Evolutionary conservation across 192 early-diverging fungal genomes (phyloP), one percentile per base, ranked within the genome.

Genomic region (Backusella liffmaniae): DNA sequence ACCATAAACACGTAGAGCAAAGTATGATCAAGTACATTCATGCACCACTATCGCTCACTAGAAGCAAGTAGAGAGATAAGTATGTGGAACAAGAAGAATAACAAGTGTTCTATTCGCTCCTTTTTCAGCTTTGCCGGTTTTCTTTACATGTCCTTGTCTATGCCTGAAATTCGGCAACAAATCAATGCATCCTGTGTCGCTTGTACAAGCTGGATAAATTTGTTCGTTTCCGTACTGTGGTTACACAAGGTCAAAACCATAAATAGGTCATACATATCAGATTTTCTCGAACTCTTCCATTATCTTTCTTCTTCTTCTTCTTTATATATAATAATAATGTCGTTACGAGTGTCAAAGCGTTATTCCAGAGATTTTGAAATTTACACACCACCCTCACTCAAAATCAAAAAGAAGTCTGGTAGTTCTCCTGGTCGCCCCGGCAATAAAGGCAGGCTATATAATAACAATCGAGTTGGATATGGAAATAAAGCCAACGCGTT

Each of bases 251-350:
- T 29, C 9, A 62, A 62, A 62, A 26, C 56, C 56, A 62, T 62
- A 62, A 62, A 62, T 62, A 62, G 56, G 56, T 62, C 56, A 62
- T 62, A 29, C 56, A 62, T 13, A 62, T 62, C 56, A 62, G 56
- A 49, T 49, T 49, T 49, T 49, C 18, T 49, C 46, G 46, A 49
- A n/a, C 18, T 49, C 46, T 49, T n/a, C 18, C 13, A 44, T 49
- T n/a, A 5, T 12, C 26, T 8, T 62, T 62, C 26, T 29, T 59
- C 21, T 56, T 23, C 21, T 59, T 59, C 56, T 62, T 62, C 12
- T 10, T 4, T 62, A 62, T 30, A 62, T 3, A 62, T 29, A 62
- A 53, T 53, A 53, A 29, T 3, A 29, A 62, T 62, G 56, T 62
- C 56, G 9, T 29, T 62, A 23, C 23, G 56, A 62, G 56, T 62